Evolutionary conservation across 768 basidiomycete species (phyloP).

Genomic region (Naematelia aurantialba): DNA sequence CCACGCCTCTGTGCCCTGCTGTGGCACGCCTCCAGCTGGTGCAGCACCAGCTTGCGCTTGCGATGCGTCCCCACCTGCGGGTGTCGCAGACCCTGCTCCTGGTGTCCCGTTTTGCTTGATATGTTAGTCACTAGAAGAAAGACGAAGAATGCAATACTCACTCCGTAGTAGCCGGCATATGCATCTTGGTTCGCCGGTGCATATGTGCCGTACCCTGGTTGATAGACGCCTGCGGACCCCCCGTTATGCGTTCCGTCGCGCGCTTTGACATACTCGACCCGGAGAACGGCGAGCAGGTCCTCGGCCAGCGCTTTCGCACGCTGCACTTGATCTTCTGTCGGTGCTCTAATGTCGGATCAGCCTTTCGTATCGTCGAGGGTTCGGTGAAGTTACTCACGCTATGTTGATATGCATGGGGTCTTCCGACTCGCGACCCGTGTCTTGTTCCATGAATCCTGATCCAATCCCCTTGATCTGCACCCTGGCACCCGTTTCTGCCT

Average conservation of each 20-base stretch:
- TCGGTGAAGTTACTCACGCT: constrained; percentile 60
- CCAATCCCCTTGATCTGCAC: constrained; percentile 96
- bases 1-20: constrained; percentile 35
- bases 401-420: constrained; percentile 90
- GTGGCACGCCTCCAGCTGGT: constrained; percentile 21
- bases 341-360: constrained; percentile 59
- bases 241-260: constrained; percentile 36
- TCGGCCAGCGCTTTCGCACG: constrained; percentile 83
- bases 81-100: constrained; percentile 25
- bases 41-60: constrained; percentile 24
- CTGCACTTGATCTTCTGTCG: constrained; percentile 79
- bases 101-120: constrained; percentile 4
- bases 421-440: constrained; percentile 80
- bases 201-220: constrained; percentile 34
- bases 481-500: constrained; percentile 88
- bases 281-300: constrained; percentile 84
- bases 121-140: not conserved
- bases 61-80: constrained; percentile 14
- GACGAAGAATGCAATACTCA: constrained; percentile 9
- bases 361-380: not conserved
- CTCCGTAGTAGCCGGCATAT: constrained; percentile 43
- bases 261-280: constrained; percentile 80
- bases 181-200: constrained; percentile 25
- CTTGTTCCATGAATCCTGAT: constrained; percentile 89
- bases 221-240: constrained; percentile 34